Evolutionary conservation across 2,329 filamentous ascomycete genomes (phyloP).

Genomic region (Paecilomyces sp.): DNA sequence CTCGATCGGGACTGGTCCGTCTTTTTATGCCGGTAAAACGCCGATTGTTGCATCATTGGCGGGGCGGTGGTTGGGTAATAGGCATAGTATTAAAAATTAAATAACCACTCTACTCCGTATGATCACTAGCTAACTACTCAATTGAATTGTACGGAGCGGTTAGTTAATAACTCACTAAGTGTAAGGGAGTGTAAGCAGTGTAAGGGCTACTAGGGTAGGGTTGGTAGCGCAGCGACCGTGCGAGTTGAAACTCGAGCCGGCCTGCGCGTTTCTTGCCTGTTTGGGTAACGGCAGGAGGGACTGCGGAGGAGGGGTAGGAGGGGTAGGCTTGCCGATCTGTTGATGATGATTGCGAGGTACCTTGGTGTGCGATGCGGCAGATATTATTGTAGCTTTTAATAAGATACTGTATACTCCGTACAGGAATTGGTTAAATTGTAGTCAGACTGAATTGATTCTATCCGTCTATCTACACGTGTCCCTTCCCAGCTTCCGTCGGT

Average conservation of each 20-base stretch:
- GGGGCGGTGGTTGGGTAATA: too few relatives aligned
- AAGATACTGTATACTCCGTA: too few relatives aligned
- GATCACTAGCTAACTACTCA: too few relatives aligned
- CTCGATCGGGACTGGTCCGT: not conserved
- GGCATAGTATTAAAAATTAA: too few relatives aligned
- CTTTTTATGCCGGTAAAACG: not conserved
- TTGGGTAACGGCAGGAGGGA: not conserved
- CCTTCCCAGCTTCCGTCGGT: not conserved
- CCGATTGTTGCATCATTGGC: not conserved
- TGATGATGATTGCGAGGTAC: not conserved
- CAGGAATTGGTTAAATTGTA: not conserved
- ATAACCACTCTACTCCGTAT: too few relatives aligned
- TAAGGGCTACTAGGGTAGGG: not conserved
- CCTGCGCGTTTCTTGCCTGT: not conserved
- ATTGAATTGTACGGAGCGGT: too few relatives aligned
- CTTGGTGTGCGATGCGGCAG: too few relatives aligned
- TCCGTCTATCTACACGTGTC: not conserved
- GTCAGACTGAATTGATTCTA: not conserved
- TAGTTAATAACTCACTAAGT: too few relatives aligned
- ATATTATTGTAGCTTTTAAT: too few relatives aligned
- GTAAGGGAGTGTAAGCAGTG: too few relatives aligned
- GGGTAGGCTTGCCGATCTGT: not conserved
- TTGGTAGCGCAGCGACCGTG: not conserved
- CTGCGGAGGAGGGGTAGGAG: not conserved
- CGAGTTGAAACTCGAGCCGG: not conserved